phyloP scores from a whole-genome alignment of 2,329 filamentous ascomycete species.

The Tympanopsis confertula region DNA sequence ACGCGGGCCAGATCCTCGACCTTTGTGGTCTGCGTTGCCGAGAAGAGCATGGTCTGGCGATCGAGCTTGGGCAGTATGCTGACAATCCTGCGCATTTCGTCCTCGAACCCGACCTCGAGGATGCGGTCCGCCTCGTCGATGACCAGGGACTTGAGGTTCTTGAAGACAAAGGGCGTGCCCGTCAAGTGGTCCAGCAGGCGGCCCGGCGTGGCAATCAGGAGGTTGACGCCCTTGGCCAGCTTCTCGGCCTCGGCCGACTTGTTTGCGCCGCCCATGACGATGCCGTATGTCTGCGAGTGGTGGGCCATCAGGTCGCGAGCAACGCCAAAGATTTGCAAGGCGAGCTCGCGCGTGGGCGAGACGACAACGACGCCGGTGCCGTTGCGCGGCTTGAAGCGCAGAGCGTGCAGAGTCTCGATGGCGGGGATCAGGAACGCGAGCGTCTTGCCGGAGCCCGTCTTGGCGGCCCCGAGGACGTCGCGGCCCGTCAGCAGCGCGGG shows the following conservation, averaged over 20 bases:
- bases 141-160: constrained; percentile 81
- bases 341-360: constrained; percentile 84
- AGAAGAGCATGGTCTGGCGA: constrained; percentile 95
- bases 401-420: constrained; percentile 78
- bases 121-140: constrained; percentile 97
- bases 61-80: constrained; percentile 82
- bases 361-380: constrained; percentile 86
- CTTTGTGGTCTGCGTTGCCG: constrained; percentile 94
- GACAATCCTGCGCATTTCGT: constrained; percentile 93
- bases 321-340: constrained; percentile 91
- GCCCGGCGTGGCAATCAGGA: constrained; percentile 87
- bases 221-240: constrained; percentile 83
- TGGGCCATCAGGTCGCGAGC: constrained; percentile 84
- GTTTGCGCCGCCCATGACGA: constrained; percentile 93
- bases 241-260: constrained; percentile 84
- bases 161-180: constrained; percentile 66
- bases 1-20: constrained; percentile 93
- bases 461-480: constrained; percentile 88
- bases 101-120: constrained; percentile 93
- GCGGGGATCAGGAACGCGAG: constrained; percentile 89
- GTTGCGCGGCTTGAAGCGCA: constrained; percentile 90
- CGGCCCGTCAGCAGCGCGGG: constrained; percentile 79
- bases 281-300: constrained; percentile 86
- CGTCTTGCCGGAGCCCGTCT: constrained; percentile 94
- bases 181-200: constrained; percentile 86